Evolutionary conservation across 768 basidiomycete species (phyloP).

Genomic region (Porphyrellus cyaneotinctus): DNA sequence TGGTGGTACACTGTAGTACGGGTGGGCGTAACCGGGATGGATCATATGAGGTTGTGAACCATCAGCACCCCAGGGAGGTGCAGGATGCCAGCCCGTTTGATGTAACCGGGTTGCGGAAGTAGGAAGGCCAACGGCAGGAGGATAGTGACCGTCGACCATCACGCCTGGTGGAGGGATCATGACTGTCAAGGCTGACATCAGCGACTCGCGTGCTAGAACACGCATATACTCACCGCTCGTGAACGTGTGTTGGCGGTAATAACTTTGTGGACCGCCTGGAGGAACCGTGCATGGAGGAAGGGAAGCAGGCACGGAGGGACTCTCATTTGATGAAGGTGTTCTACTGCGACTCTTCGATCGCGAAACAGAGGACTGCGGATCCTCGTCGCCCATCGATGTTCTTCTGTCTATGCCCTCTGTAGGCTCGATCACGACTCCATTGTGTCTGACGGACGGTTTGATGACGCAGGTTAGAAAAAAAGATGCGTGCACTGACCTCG

Average conservation of each 20-base stretch:
- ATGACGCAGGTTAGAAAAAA: not conserved
- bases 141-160: conserved; percentile 41
- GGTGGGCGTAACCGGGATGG: conserved; percentile 36
- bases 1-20: conserved; percentile 34
- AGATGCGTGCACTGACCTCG: conserved; percentile 46
- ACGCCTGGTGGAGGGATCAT: conserved; percentile 42
- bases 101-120: conserved; percentile 51
- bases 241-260: conserved; percentile 64
- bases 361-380: conserved; percentile 37
- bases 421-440: conserved; percentile 62
- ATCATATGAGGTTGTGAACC: conserved; percentile 34
- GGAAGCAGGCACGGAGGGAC: conserved; percentile 29
- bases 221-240: conserved; percentile 35
- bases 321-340: conserved; percentile 45
- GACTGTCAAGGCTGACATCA: conserved; percentile 27
- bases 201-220: not conserved
- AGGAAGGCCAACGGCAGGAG: conserved; percentile 42
- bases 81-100: conserved; percentile 39
- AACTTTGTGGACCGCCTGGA: conserved; percentile 44
- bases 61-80: conserved; percentile 33
- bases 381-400: conserved; percentile 20
- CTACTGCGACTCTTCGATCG: conserved; percentile 49
- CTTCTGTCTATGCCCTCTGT: conserved; percentile 22
- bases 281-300: conserved; percentile 34
- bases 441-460: conserved; percentile 41